A percentile compares a stretch with the other conserved stretches of the same genome.
Conservation (phyloP, 495 filamentous ascomycete species). For the Podospora australis region DNA sequence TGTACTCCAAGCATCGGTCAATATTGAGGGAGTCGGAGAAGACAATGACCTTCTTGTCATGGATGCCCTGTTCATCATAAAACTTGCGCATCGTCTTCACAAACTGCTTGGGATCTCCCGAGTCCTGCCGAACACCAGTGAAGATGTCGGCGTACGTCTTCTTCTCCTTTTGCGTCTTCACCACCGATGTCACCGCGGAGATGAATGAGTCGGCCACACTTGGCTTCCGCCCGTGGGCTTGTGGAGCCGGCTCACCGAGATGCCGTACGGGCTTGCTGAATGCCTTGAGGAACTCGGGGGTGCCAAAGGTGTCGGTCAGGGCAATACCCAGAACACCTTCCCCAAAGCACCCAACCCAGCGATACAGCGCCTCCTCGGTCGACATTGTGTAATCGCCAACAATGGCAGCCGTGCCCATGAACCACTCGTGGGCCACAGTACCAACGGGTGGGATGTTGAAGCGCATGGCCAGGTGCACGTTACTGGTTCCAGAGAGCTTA, state of each 20-base stretch:
- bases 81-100: conserved; percentile 79
- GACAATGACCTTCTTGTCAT: conserved; percentile 83
- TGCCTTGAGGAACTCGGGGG: conserved; percentile 76
- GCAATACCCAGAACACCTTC: conserved; percentile 87
- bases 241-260: conserved; percentile 18
- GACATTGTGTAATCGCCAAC: conserved; percentile 77
- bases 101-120: conserved; percentile 79
- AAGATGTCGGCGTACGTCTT: conserved; percentile 80
- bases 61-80: conserved; percentile 70
- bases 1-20: conserved; percentile 86
- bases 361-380: conserved; percentile 71
- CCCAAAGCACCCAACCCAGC: conserved; percentile 90
- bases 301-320: conserved; percentile 96
- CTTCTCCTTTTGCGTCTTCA: conserved; percentile 11
- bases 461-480: conserved; percentile 95
- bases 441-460: conserved; percentile 76
- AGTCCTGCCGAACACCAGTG: conserved; percentile 87
- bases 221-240: conserved; percentile 13
- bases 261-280: conserved; percentile 59
- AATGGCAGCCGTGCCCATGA: conserved; percentile 94
- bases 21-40: conserved; percentile 95
- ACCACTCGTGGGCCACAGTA: conserved; percentile 98
- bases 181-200: conserved; percentile 12
- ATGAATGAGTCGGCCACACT: conserved; percentile 31
- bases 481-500: conserved; percentile 80